phyloP scores from a whole-genome alignment of 495 filamentous ascomycete genomes.

The Massariosphaeria phaeospora region DNA sequence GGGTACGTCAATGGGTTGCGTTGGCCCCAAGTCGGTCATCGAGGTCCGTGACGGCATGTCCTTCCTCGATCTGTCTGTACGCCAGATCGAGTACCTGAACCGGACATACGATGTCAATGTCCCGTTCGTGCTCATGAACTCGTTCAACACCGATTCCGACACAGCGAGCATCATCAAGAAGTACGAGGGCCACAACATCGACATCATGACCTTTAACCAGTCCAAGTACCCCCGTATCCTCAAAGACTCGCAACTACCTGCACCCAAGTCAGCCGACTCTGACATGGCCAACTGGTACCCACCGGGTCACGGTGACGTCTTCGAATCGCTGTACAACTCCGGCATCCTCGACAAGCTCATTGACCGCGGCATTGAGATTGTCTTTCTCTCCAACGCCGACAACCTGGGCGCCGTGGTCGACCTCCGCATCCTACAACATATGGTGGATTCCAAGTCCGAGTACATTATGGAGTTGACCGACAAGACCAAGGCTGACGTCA shows the following conservation, averaged over 20 bases:
- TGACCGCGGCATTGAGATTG: constrained; percentile 87
- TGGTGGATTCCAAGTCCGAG: constrained; percentile 90
- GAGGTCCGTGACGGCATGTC: constrained; percentile 99
- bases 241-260: constrained; percentile 96
- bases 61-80: constrained; percentile 97
- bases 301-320: constrained; percentile 98
- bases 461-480: constrained; percentile 99
- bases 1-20: constrained; percentile 99
- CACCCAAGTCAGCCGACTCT: constrained; percentile 83
- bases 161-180: constrained; percentile 99
- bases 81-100: constrained; percentile 99
- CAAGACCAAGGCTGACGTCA: constrained; percentile 99
- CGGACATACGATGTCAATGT: constrained; percentile 95
- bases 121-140: constrained; percentile 99
- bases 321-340: constrained; percentile 99
- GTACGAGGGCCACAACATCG: constrained; percentile 99
- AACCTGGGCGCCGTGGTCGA: constrained; percentile 98
- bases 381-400: constrained; percentile 99
- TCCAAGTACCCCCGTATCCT: constrained; percentile 94
- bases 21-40: constrained; percentile 98
- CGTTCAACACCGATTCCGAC: constrained; percentile 99
- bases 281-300: constrained; percentile 97
- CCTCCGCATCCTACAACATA: constrained; percentile 95
- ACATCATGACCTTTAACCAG: constrained; percentile 99
- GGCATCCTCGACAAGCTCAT: constrained; percentile 95